Evolutionary conservation across 306 rosid species (phyloP), one percentile per base, ranked within the genome.

Genomic region (Parietaria judaica): DNA sequence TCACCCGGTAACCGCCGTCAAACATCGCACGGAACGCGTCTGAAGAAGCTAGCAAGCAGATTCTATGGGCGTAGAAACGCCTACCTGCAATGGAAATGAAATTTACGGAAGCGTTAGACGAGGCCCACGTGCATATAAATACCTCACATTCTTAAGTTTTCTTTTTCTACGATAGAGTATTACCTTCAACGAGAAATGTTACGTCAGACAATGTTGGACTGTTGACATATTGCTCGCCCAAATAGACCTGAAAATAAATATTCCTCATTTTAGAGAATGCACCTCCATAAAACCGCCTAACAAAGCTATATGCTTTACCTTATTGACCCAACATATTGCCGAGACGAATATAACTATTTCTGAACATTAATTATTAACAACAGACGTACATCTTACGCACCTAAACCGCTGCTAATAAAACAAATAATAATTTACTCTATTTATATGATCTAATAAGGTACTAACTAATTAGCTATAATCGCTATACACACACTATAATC

Each of bases 11-110:
- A 70, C 96, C 99, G 68, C 99, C 99, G 66, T 92, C 99, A 78
- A 92, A 92, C 99, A 92, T 92, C 14, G 99, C 99, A 55, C 95
- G 99, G 71, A 92, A 92, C 51, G 95, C 90, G 81, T 88, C 99
- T 12, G 99, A 92, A 51, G 94, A 92, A 51, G 99, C 99, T 56
- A 92, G 96, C 57, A 92, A 79, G 75, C 96, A 88, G 55, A 92
- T 92, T 76, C 96, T 86, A 74, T 92, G 99, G 49, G 99, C 99
- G 79, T 82, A 83, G 76, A 92, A 92, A 45, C 86, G 95, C 70
- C 76, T 84, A 54, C 96, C 99, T 92, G 86, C 76, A 88, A 51
- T n/a, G 12, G 64, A 52, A 71, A 10, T 46, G 6, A 31, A 64
- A 63, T 66, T 60, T 16, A 39, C 3, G 50, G 60, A 60, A 53